Base-by-base conservation (phyloP, 1,284 basidiomycete genomes). In the Cryptococcus amylolentus region DNA sequence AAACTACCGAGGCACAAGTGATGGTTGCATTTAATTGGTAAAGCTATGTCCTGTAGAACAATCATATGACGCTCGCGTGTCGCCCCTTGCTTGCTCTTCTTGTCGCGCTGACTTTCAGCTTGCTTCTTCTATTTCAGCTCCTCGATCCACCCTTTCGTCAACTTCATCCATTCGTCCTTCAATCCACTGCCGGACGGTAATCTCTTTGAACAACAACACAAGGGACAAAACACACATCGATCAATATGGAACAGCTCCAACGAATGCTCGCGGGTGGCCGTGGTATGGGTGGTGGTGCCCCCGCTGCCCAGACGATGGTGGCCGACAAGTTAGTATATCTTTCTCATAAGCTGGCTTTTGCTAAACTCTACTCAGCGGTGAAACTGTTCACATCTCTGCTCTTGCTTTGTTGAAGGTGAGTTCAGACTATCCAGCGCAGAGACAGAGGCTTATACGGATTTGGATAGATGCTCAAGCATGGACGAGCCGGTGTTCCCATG, bases 401-500 rank as follows among this genome's bases (percentile, higher is more conserved):
- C 80, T 98, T 2, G 94, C 93, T 18, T 81, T 98, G 14, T 81
- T 98, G 54, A 97, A 97, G 85, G 92, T 89, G 46, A 48, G 78
- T 63, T 47, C 18, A 28, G n/a, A 12, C 20, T 14, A 40, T 26
- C 44, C 42, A 37, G 16, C 26, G 10, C 10, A 35, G 31, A 41
- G 7, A 42, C 7, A 28, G 23, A 14, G 26, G 51, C 7, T 28
- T 44, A 26, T 65, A 46, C 43, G 20, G n/a, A n/a, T 35, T 41
- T 55, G 44, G 18, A 28, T 65, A 97, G 92, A 99, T 99, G 96
- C 82, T 99, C 65, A 99, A 99, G 80, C 96, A 99, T 74, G 96
- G 96, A 18, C 87, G 96, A 54, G 95, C 96, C 31, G 96, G 96
- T 66, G 96, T 98, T 39, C 96, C 96, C 12, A 96, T 99, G 90